Percentiles rank a stretch among this genome's conserved stretches.
Evolutionary conservation across 2,329 filamentous ascomycete species (phyloP).

Genomic region (Saccharata proteae): DNA sequence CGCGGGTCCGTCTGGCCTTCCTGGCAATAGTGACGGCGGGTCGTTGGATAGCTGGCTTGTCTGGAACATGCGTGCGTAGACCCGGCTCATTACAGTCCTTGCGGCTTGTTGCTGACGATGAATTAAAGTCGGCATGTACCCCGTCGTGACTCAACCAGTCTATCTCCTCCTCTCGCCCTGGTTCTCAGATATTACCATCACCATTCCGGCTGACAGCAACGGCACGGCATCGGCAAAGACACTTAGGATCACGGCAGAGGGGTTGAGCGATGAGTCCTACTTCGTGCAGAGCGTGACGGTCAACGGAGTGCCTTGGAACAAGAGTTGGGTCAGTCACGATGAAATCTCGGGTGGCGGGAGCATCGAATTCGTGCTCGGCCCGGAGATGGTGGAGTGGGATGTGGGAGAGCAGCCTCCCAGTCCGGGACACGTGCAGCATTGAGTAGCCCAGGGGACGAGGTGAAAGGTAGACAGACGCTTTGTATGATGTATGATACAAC

Average conservation of each 20-base stretch:
- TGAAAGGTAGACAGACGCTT: no score
- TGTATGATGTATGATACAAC: no score
- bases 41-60: conserved; percentile 37
- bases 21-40: conserved; percentile 31
- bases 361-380: conserved; percentile 52
- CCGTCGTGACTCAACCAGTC: conserved; percentile 26
- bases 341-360: conserved; percentile 41
- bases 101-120: no score
- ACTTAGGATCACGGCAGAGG: conserved; percentile 35
- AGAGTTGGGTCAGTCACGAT: conserved; percentile 45
- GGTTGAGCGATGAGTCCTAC: conserved; percentile 31
- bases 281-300: conserved; percentile 43
- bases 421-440: conserved; percentile 26
- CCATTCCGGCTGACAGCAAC: conserved; percentile 8
- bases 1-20: conserved; percentile 22
- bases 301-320: conserved; percentile 39
- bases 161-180: conserved; percentile 29
- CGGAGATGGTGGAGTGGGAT: conserved; percentile 41
- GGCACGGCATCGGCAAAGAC: conserved; percentile 17
- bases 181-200: conserved; percentile 23
- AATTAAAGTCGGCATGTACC: conserved; percentile 35
- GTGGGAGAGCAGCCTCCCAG: conserved; percentile 50
- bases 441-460: not conserved
- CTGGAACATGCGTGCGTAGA: conserved; percentile 33
- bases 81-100: no score